Conservation (phyloP, 495 filamentous ascomycete genomes). For the Hypoxylon perforatum region DNA sequence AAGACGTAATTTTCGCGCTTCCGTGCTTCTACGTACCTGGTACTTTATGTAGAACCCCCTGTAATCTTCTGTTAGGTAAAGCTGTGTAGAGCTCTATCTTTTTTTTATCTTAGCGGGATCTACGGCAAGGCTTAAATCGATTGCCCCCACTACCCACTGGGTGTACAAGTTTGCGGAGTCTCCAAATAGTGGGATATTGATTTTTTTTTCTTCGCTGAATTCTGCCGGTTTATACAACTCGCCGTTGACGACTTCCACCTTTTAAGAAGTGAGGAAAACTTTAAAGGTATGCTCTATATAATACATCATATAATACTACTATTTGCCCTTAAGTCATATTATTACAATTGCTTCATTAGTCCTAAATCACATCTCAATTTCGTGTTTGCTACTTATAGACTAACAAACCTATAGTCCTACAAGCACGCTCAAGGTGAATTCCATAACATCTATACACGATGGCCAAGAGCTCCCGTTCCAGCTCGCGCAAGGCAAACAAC, state of each 20-base stretch:
- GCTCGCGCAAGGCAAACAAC: conserved; percentile 80
- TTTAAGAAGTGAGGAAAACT: too few species aligned
- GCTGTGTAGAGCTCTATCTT: neutral
- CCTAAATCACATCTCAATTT: neutral
- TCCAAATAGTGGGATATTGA: conserved; percentile 10
- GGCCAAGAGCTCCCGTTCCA: conserved; percentile 85
- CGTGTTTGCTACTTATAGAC: neutral
- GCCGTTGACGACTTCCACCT: neutral
- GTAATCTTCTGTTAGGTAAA: neutral
- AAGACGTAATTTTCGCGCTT: too few species aligned
- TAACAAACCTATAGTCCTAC: neutral
- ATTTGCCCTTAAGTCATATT: too few species aligned
- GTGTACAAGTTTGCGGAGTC: conserved; percentile 9
- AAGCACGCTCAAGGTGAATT: neutral
- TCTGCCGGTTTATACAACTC: conserved; percentile 6
- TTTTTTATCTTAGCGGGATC: conserved; percentile 39
- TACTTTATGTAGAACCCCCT: conserved; percentile 5
- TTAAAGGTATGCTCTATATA: too few species aligned
- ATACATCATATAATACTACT: too few species aligned
- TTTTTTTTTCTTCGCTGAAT: conserved; percentile 10
- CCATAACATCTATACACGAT: conserved; percentile 58
- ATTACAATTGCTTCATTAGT: too few species aligned
- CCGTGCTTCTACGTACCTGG: neutral
- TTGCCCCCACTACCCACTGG: conserved; percentile 19
- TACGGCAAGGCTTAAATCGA: conserved; percentile 28